These are phyloP conservation scores for Penicillium sp. DNA, from an alignment of 2,329 filamentous ascomycete species.

Conservation along the genomic window DNA sequence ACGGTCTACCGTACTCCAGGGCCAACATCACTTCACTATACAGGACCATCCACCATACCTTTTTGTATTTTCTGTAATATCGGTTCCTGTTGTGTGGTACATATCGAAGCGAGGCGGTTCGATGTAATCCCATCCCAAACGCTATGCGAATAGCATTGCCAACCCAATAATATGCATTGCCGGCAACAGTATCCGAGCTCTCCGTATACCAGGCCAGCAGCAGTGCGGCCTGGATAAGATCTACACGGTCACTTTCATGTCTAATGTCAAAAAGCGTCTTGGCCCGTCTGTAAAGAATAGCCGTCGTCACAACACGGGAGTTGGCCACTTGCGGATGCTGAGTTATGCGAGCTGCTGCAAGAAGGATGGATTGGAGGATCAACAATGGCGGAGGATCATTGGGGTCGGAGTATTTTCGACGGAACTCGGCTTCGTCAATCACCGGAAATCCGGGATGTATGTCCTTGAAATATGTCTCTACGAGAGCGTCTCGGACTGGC, in stretches of 20 bases:
- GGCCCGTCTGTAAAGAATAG: slow-evolving; percentile 23
- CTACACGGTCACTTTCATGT: slow-evolving; percentile 24
- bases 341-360: slow-evolving; percentile 23
- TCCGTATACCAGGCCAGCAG: slow-evolving; percentile 26
- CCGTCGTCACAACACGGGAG: slow-evolving; percentile 20
- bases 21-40: slow-evolving; percentile 8
- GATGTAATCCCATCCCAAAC: slow-evolving; percentile 26
- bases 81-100: not conserved
- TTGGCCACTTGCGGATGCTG: slow-evolving; percentile 21
- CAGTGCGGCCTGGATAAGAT: slow-evolving; percentile 25
- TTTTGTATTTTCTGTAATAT: slow-evolving; percentile 7
- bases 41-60: slow-evolving; percentile 8
- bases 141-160: slow-evolving; percentile 25
- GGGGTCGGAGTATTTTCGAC: slow-evolving; percentile 10
- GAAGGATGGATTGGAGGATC: slow-evolving; percentile 26
- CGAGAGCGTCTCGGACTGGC: slow-evolving; percentile 21
- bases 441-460: slow-evolving; percentile 27
- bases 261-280: slow-evolving; percentile 24
- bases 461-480: slow-evolving; percentile 25
- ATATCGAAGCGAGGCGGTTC: slow-evolving; percentile 5
- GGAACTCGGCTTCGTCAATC: slow-evolving; percentile 20
- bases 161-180: slow-evolving; percentile 24
- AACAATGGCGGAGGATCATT: slow-evolving; percentile 23
- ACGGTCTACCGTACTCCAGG: slow-evolving; percentile 8
- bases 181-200: slow-evolving; percentile 19